Evolutionary conservation across 176 grass and related monocot genomes (phyloP), one percentile per base, ranked within the genome.

Genomic region (Zea mays): DNA sequence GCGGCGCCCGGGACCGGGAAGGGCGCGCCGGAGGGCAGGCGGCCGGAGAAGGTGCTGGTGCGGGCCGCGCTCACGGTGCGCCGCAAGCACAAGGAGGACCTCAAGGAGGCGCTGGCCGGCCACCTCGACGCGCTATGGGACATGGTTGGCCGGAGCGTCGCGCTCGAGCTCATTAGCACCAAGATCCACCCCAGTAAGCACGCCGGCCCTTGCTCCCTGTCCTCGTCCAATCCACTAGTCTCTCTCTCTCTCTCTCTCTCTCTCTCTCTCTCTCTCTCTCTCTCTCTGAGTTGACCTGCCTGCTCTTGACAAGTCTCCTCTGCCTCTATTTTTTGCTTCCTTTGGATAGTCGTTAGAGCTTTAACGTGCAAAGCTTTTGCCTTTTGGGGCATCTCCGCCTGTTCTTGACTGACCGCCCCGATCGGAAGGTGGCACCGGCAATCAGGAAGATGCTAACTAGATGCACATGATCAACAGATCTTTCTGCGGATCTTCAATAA

Each of bases 11-110:
- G 65, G 72, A 65, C 48, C 48, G 48, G 13, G 46, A 0, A 79
- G 43, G 19, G 36, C 6, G 49, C 60, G 4, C 38, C 14, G 4
- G 68, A 38, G 68, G 45, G 60, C 5, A 62, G 71, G 52, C 43
- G 21, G 13, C 47, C 52, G 19, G 74, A 74, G 46, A 95, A 95
- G 63, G 81, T 86, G 52, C 74, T 65, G 76, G 55, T 93, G 55
- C 81, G 96, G 76, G 96, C 96, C 42, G 96, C 83, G 84, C 56
- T 99, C 62, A 99, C 92, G 55, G 92, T 99, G 81, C 85, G 92
- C 72, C 82, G 92, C 71, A 99, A 99, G 96, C 85, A 78, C 36
- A 99, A 99, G 85, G 96, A 99, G 84, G 96, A 95, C 87, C 63
- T 99, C 64, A 95, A 93, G 86, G 96, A 99, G 50, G 72, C 84